phyloP scores from a whole-genome alignment of 352 stramenopile genomes.

The Pythium aphanidermatum region DNA sequence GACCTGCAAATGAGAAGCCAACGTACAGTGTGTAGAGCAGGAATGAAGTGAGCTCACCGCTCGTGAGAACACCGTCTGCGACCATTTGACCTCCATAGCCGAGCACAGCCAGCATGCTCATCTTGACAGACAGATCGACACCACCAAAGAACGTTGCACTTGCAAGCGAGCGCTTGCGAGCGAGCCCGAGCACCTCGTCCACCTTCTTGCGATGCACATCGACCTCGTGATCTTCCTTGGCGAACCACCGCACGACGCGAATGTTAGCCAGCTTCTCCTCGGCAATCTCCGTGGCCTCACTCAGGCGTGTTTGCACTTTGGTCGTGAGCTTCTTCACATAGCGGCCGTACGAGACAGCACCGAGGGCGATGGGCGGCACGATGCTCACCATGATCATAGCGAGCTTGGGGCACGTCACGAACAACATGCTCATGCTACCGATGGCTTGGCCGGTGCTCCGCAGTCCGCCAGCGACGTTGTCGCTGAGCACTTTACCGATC shows the following conservation, averaged over 20 bases:
- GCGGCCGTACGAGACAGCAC: constrained; percentile 80
- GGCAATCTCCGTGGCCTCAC: constrained; percentile 86
- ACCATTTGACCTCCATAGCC: constrained; percentile 92
- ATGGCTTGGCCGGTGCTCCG: constrained; percentile 75
- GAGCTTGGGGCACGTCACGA: constrained; percentile 88
- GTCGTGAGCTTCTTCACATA: constrained; percentile 85
- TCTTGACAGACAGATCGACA: constrained; percentile 81
- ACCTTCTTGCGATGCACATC: constrained; percentile 49
- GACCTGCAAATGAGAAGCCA: constrained; percentile 77
- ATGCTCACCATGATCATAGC: constrained; percentile 87
- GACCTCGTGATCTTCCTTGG: constrained; percentile 72
- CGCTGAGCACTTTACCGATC: constrained; percentile 91
- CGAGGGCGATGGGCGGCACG: constrained; percentile 89
- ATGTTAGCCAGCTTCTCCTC: constrained; percentile 92
- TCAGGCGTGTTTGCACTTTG: constrained; percentile 88
- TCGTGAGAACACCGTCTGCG: constrained; percentile 69
- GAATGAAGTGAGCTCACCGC: constrained; percentile 91
- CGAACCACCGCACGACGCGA: constrained; percentile 90
- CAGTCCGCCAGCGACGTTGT: constrained; percentile 77
- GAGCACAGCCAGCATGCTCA: constrained; percentile 86
- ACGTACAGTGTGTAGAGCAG: constrained; percentile 93
- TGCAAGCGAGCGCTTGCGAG: constrained; percentile 67
- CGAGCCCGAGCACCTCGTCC: constrained; percentile 51
- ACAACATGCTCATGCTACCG: constrained; percentile 86
- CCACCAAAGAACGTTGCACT: constrained; percentile 80